These are phyloP conservation scores for Cyphellophora europaea DNA, from an alignment of 2,329 filamentous ascomycete species.

Conservation along the genomic window DNA sequence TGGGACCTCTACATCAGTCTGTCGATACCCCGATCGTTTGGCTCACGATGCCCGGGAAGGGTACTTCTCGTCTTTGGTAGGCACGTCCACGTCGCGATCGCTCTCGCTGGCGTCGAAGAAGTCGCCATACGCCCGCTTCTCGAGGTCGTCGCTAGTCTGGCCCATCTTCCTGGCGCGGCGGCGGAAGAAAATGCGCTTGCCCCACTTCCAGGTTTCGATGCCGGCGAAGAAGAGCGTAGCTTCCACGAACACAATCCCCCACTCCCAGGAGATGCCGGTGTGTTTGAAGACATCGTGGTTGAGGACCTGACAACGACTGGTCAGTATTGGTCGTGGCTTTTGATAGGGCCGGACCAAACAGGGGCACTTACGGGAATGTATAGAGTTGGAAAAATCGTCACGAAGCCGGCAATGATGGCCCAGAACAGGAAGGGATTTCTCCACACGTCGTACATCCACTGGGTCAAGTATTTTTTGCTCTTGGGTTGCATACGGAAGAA, in stretches of 20 bases:
- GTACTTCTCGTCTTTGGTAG: not conserved
- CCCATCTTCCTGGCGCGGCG: conserved; percentile 13
- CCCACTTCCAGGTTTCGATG: conserved; percentile 59
- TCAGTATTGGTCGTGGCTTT: no score
- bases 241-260: conserved; percentile 57
- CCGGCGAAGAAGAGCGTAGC: conserved; percentile 54
- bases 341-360: no score
- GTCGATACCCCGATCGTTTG: no score
- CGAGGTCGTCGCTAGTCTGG: conserved; percentile 1
- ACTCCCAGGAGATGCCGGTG: conserved; percentile 57
- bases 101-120: not conserved
- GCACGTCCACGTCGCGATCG: not conserved
- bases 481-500: conserved; percentile 67
- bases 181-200: conserved; percentile 49
- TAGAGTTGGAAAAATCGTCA: conserved; percentile 50
- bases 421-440: conserved; percentile 64
- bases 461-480: conserved; percentile 50
- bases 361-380: conserved; percentile 61
- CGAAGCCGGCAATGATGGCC: conserved; percentile 48
- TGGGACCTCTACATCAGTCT: no score
- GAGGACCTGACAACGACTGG: conserved; percentile 40
- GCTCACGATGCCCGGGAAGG: not conserved
- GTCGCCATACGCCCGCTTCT: not conserved
- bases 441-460: conserved; percentile 61
- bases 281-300: conserved; percentile 60